Evolutionary conservation across 495 filamentous ascomycete genomes (phyloP), one percentile per base, ranked within the genome.

Genomic region (Halenospora varia): DNA sequence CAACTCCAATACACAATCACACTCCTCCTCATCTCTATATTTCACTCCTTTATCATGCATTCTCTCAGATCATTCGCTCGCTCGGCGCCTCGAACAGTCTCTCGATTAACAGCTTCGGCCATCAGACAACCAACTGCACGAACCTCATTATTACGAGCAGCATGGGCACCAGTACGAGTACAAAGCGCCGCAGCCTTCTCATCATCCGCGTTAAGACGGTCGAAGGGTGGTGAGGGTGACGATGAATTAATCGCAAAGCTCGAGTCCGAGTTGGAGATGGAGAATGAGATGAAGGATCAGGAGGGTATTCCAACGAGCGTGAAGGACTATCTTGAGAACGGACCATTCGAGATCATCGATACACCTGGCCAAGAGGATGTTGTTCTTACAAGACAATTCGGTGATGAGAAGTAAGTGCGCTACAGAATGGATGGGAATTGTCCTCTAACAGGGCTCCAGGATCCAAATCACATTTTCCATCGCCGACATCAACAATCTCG

Each of bases 381-480:
- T 62, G 73, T 86, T 40, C 78, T 99, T 57, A 86, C 82, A 46
- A 87, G 92, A 66, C 88, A 83, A 65, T 92, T 89, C 59, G 88
- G 87, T 66, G 85, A 93, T 66, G 94, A 99, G 77, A 89, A 82
- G 90, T 95, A 74, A 72, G 85, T 73, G 17, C 42, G 6, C 13
- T 17, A 13, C n/a, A 35, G 25, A 13, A 3, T 13, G 15, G 11
- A 11, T 19, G 19, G 50, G 53, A 20, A 26, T 56, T 8, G 15
- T 59, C 41, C n/a, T 42, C 62, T 71, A 51, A 70, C 54, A 40
- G 23, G 17, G 10, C 40, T 9, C n/a, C 60, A 96, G 90, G 61
- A 96, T 99, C 77, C 86, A 85, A 56, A 82, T 97, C 61, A 85
- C 85, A 60, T 98, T 98, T 80, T 94, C 92, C 61, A 92, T 96